A percentile compares a stretch with the other conserved stretches of the same genome.
Evolutionary conservation across 2,329 filamentous ascomycete species (phyloP).

Genomic region (Sporothrix pallida): DNA sequence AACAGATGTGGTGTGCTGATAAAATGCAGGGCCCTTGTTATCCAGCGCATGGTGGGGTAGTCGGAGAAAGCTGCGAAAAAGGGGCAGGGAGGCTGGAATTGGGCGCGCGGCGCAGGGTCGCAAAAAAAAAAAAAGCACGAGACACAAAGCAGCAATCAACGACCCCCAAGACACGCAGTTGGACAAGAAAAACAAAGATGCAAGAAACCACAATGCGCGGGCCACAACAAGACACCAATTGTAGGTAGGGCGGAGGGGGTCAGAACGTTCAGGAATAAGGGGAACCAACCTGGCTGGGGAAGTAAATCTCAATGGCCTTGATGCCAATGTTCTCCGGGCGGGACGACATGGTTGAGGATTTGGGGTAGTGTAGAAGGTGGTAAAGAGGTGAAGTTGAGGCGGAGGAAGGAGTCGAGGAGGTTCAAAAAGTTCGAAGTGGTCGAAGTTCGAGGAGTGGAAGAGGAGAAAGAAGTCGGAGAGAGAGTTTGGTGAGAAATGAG

Average conservation of each 20-base stretch:
- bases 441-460: slow-evolving; percentile 8
- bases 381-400: not conserved
- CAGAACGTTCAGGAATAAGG: not conserved
- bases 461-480: slow-evolving; percentile 10
- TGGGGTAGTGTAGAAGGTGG: not conserved
- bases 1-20: not conserved
- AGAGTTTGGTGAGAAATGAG: slow-evolving; percentile 13
- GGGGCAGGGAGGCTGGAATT: slow-evolving; percentile 5
- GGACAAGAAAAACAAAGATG: slow-evolving; percentile 5
- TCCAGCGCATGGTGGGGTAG: slow-evolving; percentile 28
- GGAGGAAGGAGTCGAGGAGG: not conserved
- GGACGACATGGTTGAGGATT: slow-evolving; percentile 63
- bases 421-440: slow-evolving; percentile 8
- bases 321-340: slow-evolving; percentile 89
- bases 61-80: slow-evolving; percentile 15
- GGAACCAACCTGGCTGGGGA: slow-evolving; percentile 76
- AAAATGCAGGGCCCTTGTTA: slow-evolving; percentile 18
- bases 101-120: slow-evolving; percentile 1
- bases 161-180: not conserved
- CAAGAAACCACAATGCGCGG: not conserved
- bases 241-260: too few relatives aligned
- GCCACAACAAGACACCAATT: not conserved
- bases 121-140: slow-evolving; percentile 24
- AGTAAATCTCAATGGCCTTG: slow-evolving; percentile 91
- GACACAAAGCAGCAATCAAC: not conserved